Percentiles rank a stretch among this genome's conserved stretches.
Evolutionary conservation across 345 rosid species (phyloP).

Genomic region (Eutrema japonicum): DNA sequence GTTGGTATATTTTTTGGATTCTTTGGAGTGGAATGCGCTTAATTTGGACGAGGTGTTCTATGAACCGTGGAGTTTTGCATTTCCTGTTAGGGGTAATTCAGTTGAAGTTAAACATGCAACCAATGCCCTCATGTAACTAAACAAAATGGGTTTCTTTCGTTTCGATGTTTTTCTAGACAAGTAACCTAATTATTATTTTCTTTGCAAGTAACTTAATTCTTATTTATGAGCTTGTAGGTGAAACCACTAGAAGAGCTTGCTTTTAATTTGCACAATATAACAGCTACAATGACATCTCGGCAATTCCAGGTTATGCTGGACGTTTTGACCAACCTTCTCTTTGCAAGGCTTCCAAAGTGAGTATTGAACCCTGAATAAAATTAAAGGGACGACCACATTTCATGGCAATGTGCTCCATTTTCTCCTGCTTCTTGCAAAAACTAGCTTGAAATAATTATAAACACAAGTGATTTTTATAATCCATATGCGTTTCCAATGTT

Average conservation of each 20-base stretch:
- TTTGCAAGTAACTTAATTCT: neutral
- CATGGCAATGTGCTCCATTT: conserved; percentile 12
- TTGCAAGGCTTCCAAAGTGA: conserved; percentile 95
- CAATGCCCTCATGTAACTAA: too few species aligned
- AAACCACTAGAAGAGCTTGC: conserved; percentile 92
- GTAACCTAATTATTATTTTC: too few species aligned
- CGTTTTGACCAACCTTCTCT: conserved; percentile 93
- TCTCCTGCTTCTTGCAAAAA: conserved; percentile 6
- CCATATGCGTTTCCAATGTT: neutral
- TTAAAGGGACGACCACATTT: neutral
- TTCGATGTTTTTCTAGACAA: neutral
- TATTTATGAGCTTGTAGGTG: conserved; percentile 53
- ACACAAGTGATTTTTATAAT: neutral
- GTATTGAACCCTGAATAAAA: conserved; percentile 25
- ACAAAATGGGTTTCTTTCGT: neutral
- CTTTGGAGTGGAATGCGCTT: too few species aligned
- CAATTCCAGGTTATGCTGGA: conserved; percentile 95
- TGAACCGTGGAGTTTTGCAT: too few species aligned
- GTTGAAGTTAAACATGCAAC: too few species aligned
- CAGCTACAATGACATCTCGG: conserved; percentile 93
- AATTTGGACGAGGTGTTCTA: too few species aligned
- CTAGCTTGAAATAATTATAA: conserved; percentile 8
- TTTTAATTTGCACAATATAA: conserved; percentile 78
- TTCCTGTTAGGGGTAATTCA: too few species aligned
- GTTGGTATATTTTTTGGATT: too few species aligned